phyloP scores from a whole-genome alignment of 345 rosid genomes.

The Lenwebbia sp. region DNA sequence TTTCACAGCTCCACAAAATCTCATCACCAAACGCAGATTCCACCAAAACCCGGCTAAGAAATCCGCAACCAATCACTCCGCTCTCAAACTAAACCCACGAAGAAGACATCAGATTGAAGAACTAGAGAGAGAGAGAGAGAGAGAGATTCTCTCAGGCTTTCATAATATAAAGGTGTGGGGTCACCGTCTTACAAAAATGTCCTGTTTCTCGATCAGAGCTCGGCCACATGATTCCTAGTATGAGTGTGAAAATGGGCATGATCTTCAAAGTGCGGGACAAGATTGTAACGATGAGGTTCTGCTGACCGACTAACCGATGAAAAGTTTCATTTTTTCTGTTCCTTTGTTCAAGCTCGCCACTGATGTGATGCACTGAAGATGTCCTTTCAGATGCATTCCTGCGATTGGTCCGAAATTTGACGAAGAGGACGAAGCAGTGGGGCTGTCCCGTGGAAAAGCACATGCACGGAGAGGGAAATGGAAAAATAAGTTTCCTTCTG shows the following conservation, averaged over 20 bases:
- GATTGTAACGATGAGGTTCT: not conserved
- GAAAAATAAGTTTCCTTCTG: not conserved
- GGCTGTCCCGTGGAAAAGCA: not conserved
- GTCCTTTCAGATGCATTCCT: not conserved
- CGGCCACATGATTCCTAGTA: not conserved
- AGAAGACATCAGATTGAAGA: not conserved
- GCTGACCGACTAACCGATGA: not conserved
- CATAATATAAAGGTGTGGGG: not conserved
- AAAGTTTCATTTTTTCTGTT: not conserved
- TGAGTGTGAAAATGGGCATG: not conserved
- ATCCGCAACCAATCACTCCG: not conserved
- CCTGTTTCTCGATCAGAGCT: not conserved
- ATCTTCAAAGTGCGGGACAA: not conserved
- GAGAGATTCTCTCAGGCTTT: not conserved
- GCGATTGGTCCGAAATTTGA: not conserved
- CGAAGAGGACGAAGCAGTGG: not conserved
- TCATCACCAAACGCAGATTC: not conserved
- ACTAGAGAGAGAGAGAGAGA: not conserved
- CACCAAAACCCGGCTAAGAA: not conserved
- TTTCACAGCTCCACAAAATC: slow-evolving; percentile 3
- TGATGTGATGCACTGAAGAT: not conserved
- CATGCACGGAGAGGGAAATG: not conserved
- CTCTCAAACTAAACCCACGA: not conserved
- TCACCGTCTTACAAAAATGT: not conserved
- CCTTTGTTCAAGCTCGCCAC: not conserved